These are phyloP conservation scores for Phytophthora capsici DNA, from an alignment of 352 stramenopile species.

Conservation along the genomic window DNA sequence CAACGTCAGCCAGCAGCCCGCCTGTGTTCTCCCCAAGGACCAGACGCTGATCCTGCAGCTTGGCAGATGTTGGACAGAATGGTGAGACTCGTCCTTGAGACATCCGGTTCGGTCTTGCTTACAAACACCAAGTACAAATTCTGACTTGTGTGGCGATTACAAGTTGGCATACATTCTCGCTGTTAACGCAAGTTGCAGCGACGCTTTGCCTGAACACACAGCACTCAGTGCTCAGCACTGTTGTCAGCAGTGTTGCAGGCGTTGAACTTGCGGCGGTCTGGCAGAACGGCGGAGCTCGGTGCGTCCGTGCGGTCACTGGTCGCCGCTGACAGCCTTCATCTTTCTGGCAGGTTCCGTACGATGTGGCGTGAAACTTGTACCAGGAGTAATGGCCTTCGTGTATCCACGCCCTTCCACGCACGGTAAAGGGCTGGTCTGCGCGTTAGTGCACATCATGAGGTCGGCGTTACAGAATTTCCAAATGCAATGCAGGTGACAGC, in stretches of 20 bases:
- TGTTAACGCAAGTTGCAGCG: background rate
- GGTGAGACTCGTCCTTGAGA: constrained; percentile 14
- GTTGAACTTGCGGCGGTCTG: background rate
- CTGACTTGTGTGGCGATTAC: constrained; percentile 24
- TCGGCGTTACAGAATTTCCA: background rate
- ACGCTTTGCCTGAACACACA: background rate
- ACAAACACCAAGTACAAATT: constrained; percentile 26
- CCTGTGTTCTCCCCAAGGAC: constrained; percentile 6
- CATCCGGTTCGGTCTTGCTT: constrained; percentile 17
- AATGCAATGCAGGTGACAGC: constrained; percentile 3
- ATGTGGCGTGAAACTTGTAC: constrained; percentile 15
- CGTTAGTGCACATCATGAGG: background rate
- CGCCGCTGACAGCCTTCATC: constrained; percentile 2
- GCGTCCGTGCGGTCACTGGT: background rate
- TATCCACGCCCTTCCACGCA: constrained; percentile 26
- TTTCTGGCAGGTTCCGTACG: constrained; percentile 1
- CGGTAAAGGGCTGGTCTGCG: constrained; percentile 18
- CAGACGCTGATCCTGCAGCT: constrained; percentile 18
- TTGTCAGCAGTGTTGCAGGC: background rate
- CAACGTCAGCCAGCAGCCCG: background rate
- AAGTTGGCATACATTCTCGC: background rate
- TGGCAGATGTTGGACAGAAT: constrained; percentile 23
- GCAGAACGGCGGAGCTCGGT: background rate
- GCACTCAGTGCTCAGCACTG: too few species aligned
- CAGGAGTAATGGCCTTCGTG: constrained; percentile 4